Percentiles rank a stretch among this genome's conserved stretches.
These are phyloP conservation scores for Exophiala phaeomuriformis DNA, from an alignment of 2,329 filamentous ascomycete genomes.

Conservation along the genomic window DNA sequence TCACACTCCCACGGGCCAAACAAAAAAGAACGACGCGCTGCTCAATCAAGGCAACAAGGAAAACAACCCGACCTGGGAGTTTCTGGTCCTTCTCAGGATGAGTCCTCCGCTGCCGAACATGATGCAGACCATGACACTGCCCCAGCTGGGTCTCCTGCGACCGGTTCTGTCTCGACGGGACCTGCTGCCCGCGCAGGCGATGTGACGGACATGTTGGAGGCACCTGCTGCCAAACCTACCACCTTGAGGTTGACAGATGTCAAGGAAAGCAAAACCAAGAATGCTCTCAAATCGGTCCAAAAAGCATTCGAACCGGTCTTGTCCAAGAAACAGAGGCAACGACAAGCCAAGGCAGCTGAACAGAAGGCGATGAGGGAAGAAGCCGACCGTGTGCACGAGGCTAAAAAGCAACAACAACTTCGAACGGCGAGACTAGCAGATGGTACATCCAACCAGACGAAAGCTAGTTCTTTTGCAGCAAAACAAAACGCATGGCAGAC, in stretches of 20 bases:
- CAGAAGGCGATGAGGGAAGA: constrained; percentile 68
- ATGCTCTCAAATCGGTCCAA: constrained; percentile 53
- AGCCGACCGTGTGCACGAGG: constrained; percentile 69
- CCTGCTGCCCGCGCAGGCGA: constrained; percentile 55
- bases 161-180: constrained; percentile 31
- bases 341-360: constrained; percentile 78
- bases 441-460: constrained; percentile 75
- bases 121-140: constrained; percentile 71
- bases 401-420: constrained; percentile 72
- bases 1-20: constrained; percentile 27
- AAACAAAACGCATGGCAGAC: constrained; percentile 51
- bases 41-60: constrained; percentile 40
- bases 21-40: constrained; percentile 39
- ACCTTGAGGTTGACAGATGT: constrained; percentile 72
- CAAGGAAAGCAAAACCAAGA: constrained; percentile 47
- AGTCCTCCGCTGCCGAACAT: constrained; percentile 66
- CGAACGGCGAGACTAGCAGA: constrained; percentile 74
- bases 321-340: constrained; percentile 93
- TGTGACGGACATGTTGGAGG: constrained; percentile 88
- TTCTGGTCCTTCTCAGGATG: constrained; percentile 47
- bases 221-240: constrained; percentile 58
- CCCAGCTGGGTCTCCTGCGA: constrained; percentile 56
- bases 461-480: constrained; percentile 46
- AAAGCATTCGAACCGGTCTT: constrained; percentile 62
- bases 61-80: constrained; percentile 41